These are phyloP conservation scores for Acer campestre DNA, from an alignment of 345 rosid species.

Conservation along the genomic window DNA sequence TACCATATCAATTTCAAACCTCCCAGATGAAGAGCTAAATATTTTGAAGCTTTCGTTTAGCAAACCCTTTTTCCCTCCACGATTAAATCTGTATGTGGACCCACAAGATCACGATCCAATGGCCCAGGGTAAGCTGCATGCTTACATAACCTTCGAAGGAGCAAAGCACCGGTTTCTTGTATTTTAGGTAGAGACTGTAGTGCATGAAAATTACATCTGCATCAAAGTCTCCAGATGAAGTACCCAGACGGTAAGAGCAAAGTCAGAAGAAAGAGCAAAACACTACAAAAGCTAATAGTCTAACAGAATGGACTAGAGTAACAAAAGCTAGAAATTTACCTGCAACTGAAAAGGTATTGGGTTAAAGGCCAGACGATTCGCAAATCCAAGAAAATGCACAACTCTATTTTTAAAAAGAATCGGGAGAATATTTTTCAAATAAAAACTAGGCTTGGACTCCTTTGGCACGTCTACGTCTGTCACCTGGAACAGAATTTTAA, in stretches of 20 bases:
- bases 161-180: conserved; percentile 81
- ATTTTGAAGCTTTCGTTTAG: conserved; percentile 59
- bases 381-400: conserved; percentile 88
- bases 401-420: conserved; percentile 69
- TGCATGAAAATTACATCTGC: conserved; percentile 97
- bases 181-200: conserved; percentile 75
- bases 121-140: conserved; percentile 51
- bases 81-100: conserved; percentile 58
- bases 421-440: conserved; percentile 83
- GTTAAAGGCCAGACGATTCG: conserved; percentile 94
- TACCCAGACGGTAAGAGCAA: conserved; percentile 41
- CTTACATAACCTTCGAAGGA: conserved; percentile 70
- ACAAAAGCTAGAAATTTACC: conserved; percentile 48
- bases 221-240: conserved; percentile 87
- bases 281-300: conserved; percentile 10
- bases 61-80: conserved; percentile 38
- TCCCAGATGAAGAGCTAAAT: conserved; percentile 81
- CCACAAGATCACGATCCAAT: conserved; percentile 74
- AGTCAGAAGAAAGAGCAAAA: conserved; percentile 9
- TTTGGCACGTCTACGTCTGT: conserved; percentile 72
- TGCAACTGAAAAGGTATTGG: conserved; percentile 88
- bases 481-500: conserved; percentile 49
- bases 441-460: conserved; percentile 87
- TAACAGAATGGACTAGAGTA: conserved; percentile 13
- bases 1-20: conserved; percentile 97